Base-by-base conservation (phyloP, 2,329 filamentous ascomycete species). In the Aspergillus pseudoglaucus region DNA sequence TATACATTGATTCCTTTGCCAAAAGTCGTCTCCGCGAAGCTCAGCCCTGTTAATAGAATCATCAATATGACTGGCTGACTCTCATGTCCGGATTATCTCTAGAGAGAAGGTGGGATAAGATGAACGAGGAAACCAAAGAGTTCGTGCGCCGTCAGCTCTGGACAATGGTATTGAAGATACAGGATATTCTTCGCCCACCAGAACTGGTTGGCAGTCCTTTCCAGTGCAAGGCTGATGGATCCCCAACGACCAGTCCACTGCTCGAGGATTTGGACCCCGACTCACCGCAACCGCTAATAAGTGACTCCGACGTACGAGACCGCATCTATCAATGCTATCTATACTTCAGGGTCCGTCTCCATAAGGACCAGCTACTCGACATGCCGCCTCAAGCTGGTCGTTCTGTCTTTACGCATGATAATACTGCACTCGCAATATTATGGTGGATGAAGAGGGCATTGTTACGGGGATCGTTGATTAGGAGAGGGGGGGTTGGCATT, bases 401-500 rank as follows among this genome's bases (percentile, higher is more conserved):
- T 10, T 52, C 58, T 4, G 54, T 62, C 10, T 63, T 67, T 50
- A 63, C 64, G 5, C 66, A 68, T 47, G 59, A 50, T 2, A 63
- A 67, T 48, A 59, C 67, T 47, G 61, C 63, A 41, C 58, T 54
- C 59, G 61, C 38, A 69, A 68, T 46, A 60, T 69, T 45, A 60
- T 69, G 45, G 42, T 67, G 18, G 49, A 61, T 39, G 52, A 52
- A 20, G n/a, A 52, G 20, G 47, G 50, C 15, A 47, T 38, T 2
- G 45, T 64, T 43, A 51, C 69, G 2, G 60, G 63, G 6, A 53
- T 74, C n/a, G 60, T 74, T 44, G 68, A 72, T 58, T 74, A 65
- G 70, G 70, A 71, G 47, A 63, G 48, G 33, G 59, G 66, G 17
- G 66, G 67, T 7, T 72, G 65, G 68, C 69, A 67, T 52, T 68